Conservation (phyloP, 192 early-diverging fungal species). For the Entrophospora sp. region DNA sequence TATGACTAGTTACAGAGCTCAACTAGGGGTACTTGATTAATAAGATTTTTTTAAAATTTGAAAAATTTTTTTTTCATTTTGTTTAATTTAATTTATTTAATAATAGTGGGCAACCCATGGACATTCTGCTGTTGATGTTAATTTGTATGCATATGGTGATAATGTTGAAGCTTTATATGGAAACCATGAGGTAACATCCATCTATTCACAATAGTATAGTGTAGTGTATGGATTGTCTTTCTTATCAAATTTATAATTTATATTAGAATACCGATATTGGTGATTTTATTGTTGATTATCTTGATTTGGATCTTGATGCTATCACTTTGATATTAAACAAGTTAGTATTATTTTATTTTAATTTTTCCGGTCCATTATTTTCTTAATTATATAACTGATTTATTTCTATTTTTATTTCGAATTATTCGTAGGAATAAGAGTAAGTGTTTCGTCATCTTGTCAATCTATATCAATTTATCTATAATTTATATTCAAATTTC, state of each 20-base stretch:
- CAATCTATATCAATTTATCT: too few relatives aligned
- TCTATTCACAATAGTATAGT: neutral
- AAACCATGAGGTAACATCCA: slow-evolving; percentile 39
- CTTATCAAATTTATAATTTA: neutral
- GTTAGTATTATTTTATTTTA: too few relatives aligned
- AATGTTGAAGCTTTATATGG: slow-evolving; percentile 38
- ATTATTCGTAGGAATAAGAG: too few relatives aligned
- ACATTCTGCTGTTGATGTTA: slow-evolving; percentile 93
- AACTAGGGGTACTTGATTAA: slow-evolving; percentile 39
- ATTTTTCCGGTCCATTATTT: too few relatives aligned
- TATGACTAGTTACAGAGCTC: slow-evolving; percentile 46
- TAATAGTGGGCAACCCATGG: slow-evolving; percentile 77
- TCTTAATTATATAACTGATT: too few relatives aligned
- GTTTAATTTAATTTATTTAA: slow-evolving; percentile 10
- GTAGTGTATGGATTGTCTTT: neutral
- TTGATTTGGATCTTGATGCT: slow-evolving; percentile 40
- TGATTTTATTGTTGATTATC: slow-evolving; percentile 42
- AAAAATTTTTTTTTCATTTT: slow-evolving; percentile 15
- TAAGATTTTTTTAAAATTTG: slow-evolving; percentile 12
- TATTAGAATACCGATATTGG: slow-evolving; percentile 54
- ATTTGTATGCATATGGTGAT: slow-evolving; percentile 53
- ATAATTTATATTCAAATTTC: too few relatives aligned
- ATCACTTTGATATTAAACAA: slow-evolving; percentile 37
- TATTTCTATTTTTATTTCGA: too few relatives aligned
- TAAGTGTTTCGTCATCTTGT: too few relatives aligned